A percentile compares a stretch with the other conserved stretches of the same genome.
Conservation (phyloP, 129 eudicot species). For the Tanacetum coccineum region DNA sequence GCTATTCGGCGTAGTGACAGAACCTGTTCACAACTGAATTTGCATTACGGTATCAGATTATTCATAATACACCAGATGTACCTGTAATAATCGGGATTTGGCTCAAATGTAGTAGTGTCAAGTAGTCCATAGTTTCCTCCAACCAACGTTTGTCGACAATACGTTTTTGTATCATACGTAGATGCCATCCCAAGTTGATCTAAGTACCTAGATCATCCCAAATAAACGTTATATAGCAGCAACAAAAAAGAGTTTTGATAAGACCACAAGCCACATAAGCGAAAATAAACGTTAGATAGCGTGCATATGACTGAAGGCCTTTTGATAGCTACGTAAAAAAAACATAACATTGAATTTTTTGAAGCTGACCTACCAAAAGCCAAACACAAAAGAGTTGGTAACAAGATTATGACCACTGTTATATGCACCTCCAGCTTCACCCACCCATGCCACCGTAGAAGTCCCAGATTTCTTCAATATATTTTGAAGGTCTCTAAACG, state of each 20-base stretch:
- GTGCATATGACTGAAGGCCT: background rate
- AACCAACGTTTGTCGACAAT: conserved; percentile 60
- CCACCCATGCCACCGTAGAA: conserved; percentile 68
- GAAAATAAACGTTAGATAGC: background rate
- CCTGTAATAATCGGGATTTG: conserved; percentile 75
- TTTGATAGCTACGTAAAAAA: background rate
- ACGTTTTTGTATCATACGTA: conserved; percentile 49
- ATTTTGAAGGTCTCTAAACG: conserved; percentile 41
- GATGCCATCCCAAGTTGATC: conserved; percentile 76
- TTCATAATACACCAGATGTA: background rate
- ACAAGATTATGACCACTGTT: conserved; percentile 71
- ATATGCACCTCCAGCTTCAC: conserved; percentile 83
- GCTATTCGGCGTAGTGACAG: background rate
- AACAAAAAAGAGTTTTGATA: background rate
- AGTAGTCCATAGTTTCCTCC: conserved; percentile 78
- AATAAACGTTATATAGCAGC: too few relatives aligned
- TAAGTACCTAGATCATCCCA: conserved; percentile 46
- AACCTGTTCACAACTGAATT: background rate
- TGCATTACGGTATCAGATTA: background rate
- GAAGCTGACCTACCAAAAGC: conserved; percentile 50
- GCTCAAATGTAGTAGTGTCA: conserved; percentile 51
- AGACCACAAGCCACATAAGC: background rate
- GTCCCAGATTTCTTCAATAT: conserved; percentile 34
- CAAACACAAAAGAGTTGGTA: conserved; percentile 48
- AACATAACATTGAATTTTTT: background rate